These are phyloP conservation scores for Aegilops tauschii DNA, from an alignment of 176 grass and related monocot species.

Conservation along the genomic window DNA sequence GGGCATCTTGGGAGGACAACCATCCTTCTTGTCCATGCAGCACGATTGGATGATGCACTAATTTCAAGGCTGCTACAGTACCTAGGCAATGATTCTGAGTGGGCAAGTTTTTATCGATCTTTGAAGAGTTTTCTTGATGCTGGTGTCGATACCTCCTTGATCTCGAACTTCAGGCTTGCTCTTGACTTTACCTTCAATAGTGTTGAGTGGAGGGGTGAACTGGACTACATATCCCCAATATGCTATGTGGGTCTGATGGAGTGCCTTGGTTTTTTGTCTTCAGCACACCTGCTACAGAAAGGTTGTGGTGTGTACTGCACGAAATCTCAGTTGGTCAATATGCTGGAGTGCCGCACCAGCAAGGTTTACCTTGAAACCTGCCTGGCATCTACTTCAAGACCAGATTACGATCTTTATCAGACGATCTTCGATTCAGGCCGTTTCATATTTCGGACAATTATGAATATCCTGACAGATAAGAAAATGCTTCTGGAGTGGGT, in stretches of 20 bases:
- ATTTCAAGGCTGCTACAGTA: slow-evolving; percentile 27
- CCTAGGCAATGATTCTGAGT: slow-evolving; percentile 23
- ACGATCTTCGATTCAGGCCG: neutral
- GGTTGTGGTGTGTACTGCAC: slow-evolving; percentile 37
- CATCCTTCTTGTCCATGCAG: slow-evolving; percentile 46
- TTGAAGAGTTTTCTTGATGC: slow-evolving; percentile 39
- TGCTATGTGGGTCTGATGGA: slow-evolving; percentile 64
- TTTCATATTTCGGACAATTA: slow-evolving; percentile 21
- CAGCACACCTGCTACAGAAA: slow-evolving; percentile 18
- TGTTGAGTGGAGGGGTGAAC: slow-evolving; percentile 8
- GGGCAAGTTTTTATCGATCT: slow-evolving; percentile 43
- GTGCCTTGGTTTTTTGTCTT: slow-evolving; percentile 55
- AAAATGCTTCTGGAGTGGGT: slow-evolving; percentile 21
- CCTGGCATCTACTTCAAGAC: slow-evolving; percentile 16
- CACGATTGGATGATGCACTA: slow-evolving; percentile 19
- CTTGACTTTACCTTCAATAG: slow-evolving; percentile 40
- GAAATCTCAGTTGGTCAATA: slow-evolving; percentile 50
- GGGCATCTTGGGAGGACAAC: slow-evolving; percentile 45
- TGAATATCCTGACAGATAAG: slow-evolving; percentile 16
- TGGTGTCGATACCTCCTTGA: slow-evolving; percentile 35
- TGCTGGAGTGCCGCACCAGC: slow-evolving; percentile 48
- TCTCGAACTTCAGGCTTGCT: slow-evolving; percentile 31
- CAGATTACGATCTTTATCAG: neutral
- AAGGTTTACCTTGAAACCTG: slow-evolving; percentile 39
- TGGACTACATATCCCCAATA: slow-evolving; percentile 48